phyloP scores from a whole-genome alignment of 805 yeast genomes.

The Cyberlindnera euphorbiae region DNA sequence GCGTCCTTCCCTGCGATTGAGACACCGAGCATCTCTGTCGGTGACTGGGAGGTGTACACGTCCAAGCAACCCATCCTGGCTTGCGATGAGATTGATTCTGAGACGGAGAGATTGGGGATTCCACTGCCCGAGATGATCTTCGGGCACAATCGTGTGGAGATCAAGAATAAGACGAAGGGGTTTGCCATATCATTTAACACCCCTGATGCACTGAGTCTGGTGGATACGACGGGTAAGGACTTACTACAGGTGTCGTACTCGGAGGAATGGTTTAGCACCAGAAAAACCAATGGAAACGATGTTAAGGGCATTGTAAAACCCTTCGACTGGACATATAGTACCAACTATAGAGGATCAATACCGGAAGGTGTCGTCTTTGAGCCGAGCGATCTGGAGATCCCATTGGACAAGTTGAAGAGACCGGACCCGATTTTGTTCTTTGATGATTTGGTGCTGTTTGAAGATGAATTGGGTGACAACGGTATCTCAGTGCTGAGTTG shows the following conservation, averaged over 20 bases:
- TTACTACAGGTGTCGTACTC: slow-evolving; percentile 78
- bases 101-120: slow-evolving; percentile 52
- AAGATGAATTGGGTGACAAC: slow-evolving; percentile 95
- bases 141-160: slow-evolving; percentile 68
- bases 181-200: slow-evolving; percentile 66
- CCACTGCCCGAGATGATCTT: slow-evolving; percentile 98
- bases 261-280: slow-evolving; percentile 62
- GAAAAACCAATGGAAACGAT: slow-evolving; percentile 33
- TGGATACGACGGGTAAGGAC: slow-evolving; percentile 47
- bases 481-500: slow-evolving; percentile 77
- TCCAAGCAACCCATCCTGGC: slow-evolving; percentile 72
- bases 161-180: slow-evolving; percentile 37
- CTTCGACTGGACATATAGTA: slow-evolving; percentile 95
- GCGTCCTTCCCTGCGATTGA: slow-evolving; percentile 61
- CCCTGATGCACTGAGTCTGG: slow-evolving; percentile 64
- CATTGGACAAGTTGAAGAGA: slow-evolving; percentile 59
- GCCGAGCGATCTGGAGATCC: slow-evolving; percentile 44
- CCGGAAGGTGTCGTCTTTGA: slow-evolving; percentile 13
- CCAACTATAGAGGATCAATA: slow-evolving; percentile 65
- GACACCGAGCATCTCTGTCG: slow-evolving; percentile 62
- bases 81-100: slow-evolving; percentile 66
- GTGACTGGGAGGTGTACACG: slow-evolving; percentile 74
- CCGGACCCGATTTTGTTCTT: slow-evolving; percentile 86
- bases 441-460: slow-evolving; percentile 84
- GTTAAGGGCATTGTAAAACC: slow-evolving; percentile 67